A percentile compares a stretch with the other conserved stretches of the same genome.
These are phyloP conservation scores for Evernia prunastri DNA, from an alignment of 495 filamentous ascomycete genomes.

Conservation along the genomic window DNA sequence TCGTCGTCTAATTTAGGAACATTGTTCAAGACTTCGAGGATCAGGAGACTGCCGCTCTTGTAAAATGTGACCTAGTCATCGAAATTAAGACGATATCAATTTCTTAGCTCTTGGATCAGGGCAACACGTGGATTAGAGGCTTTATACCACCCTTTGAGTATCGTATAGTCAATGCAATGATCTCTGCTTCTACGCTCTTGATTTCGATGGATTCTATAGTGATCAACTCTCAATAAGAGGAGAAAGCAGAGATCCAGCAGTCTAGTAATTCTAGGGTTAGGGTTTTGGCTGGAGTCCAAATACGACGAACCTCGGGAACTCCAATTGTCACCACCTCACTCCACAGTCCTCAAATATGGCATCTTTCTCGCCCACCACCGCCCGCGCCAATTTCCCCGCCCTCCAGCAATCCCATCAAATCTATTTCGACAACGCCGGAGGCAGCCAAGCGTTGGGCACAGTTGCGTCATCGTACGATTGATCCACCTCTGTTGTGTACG, in stretches of 20 bases:
- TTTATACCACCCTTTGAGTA: too few species aligned
- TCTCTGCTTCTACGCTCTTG: too few species aligned
- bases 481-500: background rate
- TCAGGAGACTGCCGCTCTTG: too few species aligned
- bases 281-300: background rate
- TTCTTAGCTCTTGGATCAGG: too few species aligned
- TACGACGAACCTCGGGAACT: background rate
- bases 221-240: background rate
- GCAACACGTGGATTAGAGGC: too few species aligned
- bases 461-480: slow-evolving; percentile 57
- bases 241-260: background rate
- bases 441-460: slow-evolving; percentile 57
- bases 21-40: too few species aligned
- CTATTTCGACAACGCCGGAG: slow-evolving; percentile 70
- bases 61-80: too few species aligned
- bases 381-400: slow-evolving; percentile 60
- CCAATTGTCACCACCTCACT: background rate
- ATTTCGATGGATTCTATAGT: background rate
- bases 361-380: slow-evolving; percentile 46
- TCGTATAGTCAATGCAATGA: too few species aligned
- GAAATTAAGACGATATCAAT: too few species aligned
- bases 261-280: slow-evolving; percentile 10
- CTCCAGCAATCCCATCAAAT: slow-evolving; percentile 54
- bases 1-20: too few species aligned
- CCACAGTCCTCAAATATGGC: slow-evolving; percentile 3